Conservation (phyloP, 768 basidiomycete species). For the Hirschioporus abietinus region DNA sequence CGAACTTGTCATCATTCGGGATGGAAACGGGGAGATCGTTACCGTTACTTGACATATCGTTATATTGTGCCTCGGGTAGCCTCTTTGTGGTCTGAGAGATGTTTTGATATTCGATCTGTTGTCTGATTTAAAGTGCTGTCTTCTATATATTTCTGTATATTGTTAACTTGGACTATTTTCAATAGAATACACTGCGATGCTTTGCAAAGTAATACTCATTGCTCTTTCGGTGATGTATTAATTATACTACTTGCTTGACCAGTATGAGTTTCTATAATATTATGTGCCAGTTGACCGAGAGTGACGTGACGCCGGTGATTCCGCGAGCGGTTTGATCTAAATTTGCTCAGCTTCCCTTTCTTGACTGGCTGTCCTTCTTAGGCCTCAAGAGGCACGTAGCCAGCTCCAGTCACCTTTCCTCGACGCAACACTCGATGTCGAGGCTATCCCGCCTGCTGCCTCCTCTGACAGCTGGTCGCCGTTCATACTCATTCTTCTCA, state of each 20-base stretch:
- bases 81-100: background rate
- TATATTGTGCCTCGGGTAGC: too few species aligned
- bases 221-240: too few species aligned
- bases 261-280: too few species aligned
- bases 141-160: too few species aligned
- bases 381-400: background rate
- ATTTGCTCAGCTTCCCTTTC: background rate
- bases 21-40: slow-evolving; percentile 86
- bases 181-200: too few species aligned
- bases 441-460: slow-evolving; percentile 45
- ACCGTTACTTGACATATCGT: slow-evolving; percentile 60
- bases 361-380: background rate
- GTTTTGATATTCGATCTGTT: background rate
- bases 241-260: too few species aligned
- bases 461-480: slow-evolving; percentile 40
- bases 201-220: too few species aligned
- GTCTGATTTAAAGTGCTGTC: background rate
- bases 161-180: too few species aligned
- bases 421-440: slow-evolving; percentile 35
- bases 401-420: background rate
- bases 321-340: background rate
- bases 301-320: too few species aligned
- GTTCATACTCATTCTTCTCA: slow-evolving; percentile 74
- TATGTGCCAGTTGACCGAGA: too few species aligned
- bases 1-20: slow-evolving; percentile 87